These are phyloP conservation scores for Lablab purpureus DNA, from an alignment of 306 rosid genomes.

Conservation along the genomic window DNA sequence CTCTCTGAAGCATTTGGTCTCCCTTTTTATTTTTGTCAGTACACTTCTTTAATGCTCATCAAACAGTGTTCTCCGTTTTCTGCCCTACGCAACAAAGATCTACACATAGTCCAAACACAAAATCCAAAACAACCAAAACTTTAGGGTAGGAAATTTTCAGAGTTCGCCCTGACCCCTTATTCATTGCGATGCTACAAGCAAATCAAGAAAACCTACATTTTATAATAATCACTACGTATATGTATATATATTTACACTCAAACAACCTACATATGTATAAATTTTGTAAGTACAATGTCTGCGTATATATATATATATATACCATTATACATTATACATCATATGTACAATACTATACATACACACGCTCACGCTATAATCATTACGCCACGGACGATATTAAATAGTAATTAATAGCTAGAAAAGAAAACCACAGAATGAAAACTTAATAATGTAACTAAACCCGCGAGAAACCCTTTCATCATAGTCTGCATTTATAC, in stretches of 20 bases:
- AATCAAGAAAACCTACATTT: conserved; percentile 25
- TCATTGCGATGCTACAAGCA: conserved; percentile 44
- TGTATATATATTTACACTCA: not conserved
- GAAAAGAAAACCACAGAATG: not conserved
- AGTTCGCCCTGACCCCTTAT: conserved; percentile 42
- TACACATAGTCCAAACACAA: conserved; percentile 61
- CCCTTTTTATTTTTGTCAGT: conserved; percentile 40
- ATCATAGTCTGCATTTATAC: conserved; percentile 52
- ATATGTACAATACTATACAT: not conserved
- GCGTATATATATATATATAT: not conserved
- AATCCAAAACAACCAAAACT: conserved; percentile 62
- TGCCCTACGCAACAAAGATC: conserved; percentile 56
- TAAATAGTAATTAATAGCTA: not conserved
- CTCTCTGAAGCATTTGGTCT: not conserved
- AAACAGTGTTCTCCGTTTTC: conserved; percentile 36
- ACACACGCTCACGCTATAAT: conserved; percentile 23
- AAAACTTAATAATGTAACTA: conserved; percentile 3
- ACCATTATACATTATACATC: not conserved
- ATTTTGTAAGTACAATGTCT: not conserved
- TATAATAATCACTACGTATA: not conserved
- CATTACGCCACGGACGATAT: conserved; percentile 32
- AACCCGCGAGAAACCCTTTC: conserved; percentile 37
- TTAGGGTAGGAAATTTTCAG: conserved; percentile 45
- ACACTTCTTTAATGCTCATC: conserved; percentile 50
- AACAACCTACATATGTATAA: not conserved